These are phyloP conservation scores for grape (Vitis vinifera) DNA, from an alignment of 164 flowering plant genomes.

Conservation along the genomic window ASM3070453v1 NC_081810.1:20474001-20474500, in stretches of 20 bases:
- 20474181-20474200: conserved; percentile 76
- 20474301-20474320: conserved; percentile 86
- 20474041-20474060: conserved; percentile 78
- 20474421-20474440: conserved; percentile 73
- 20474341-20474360: conserved; percentile 72
- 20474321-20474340: conserved; percentile 62
- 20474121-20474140: conserved; percentile 94
- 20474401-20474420: conserved; percentile 74
- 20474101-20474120: conserved; percentile 56
- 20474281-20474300: conserved; percentile 88
- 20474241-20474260: conserved; percentile 66
- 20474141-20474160: conserved; percentile 71
- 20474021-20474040: conserved; percentile 75
- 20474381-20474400: conserved; percentile 54
- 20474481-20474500: background rate
- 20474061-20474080: conserved; percentile 60
- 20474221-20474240: conserved; percentile 60
- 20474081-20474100: conserved; percentile 72
- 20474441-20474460: conserved; percentile 43
- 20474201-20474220: conserved; percentile 54
- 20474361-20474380: conserved; percentile 75
- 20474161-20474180: conserved; percentile 81
- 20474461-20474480: background rate
- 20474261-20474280: conserved; percentile 75
- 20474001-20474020: conserved; percentile 57